Conservation (phyloP, 768 basidiomycete species). For the Coprinopsis sp. region DNA sequence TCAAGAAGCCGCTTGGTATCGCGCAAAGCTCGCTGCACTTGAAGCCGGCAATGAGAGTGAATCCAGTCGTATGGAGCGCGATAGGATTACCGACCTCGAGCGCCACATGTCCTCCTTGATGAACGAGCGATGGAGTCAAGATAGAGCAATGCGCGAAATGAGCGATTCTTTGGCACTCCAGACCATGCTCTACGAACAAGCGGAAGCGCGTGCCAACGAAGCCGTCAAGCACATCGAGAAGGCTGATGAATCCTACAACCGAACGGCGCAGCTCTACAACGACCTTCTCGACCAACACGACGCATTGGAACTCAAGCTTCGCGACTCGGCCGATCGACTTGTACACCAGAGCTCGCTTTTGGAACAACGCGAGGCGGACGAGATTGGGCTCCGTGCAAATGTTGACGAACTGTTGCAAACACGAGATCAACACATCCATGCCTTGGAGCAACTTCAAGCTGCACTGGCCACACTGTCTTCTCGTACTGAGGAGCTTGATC, state of each 20-base stretch:
- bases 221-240: conserved; percentile 71
- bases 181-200: conserved; percentile 71
- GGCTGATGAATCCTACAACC: conserved; percentile 64
- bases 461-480: conserved; percentile 73
- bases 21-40: conserved; percentile 86
- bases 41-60: conserved; percentile 69
- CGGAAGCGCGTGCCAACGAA: conserved; percentile 73
- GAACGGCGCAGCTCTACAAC: conserved; percentile 57
- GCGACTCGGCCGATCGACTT: conserved; percentile 74
- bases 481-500: conserved; percentile 76
- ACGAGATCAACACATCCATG: conserved; percentile 80
- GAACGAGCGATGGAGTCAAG: conserved; percentile 59
- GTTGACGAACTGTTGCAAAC: conserved; percentile 66
- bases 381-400: conserved; percentile 55
- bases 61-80: conserved; percentile 65
- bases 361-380: conserved; percentile 79
- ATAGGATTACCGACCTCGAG: conserved; percentile 74
- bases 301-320: conserved; percentile 55
- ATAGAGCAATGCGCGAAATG: conserved; percentile 69
- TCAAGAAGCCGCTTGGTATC: conserved; percentile 94
- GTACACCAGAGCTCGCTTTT: conserved; percentile 67
- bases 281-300: conserved; percentile 65
- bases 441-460: conserved; percentile 78
- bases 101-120: conserved; percentile 56
- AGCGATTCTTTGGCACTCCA: conserved; percentile 71